A percentile compares a stretch with the other conserved stretches of the same genome.
These are phyloP conservation scores for Thymus quinquecostatus DNA, from an alignment of 257 asterid genomes.

Conservation along the genomic window DNA sequence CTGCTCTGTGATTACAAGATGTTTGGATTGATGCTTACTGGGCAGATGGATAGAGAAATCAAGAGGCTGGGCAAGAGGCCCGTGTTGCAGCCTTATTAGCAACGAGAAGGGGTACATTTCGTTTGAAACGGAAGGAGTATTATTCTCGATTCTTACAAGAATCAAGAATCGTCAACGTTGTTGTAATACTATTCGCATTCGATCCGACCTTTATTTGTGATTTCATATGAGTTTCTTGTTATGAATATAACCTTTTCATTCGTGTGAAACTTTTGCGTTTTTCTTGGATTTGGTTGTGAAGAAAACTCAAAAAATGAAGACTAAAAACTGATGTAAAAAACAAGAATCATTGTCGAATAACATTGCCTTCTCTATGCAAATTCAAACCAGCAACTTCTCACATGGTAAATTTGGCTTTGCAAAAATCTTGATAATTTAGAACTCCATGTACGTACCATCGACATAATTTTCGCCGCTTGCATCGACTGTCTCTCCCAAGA, in stretches of 20 bases:
- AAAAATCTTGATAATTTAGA: slow-evolving; percentile 36
- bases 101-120: too few species aligned
- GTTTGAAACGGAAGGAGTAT: too few species aligned
- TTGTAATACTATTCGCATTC: slow-evolving; percentile 33
- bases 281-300: slow-evolving; percentile 5
- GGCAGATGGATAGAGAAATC: slow-evolving; percentile 93
- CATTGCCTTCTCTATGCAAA: slow-evolving; percentile 27
- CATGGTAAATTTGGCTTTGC: slow-evolving; percentile 13
- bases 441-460: slow-evolving; percentile 18
- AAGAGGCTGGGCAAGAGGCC: slow-evolving; percentile 89
- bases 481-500: slow-evolving; percentile 22
- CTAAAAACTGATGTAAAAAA: background rate
- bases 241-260: background rate
- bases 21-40: slow-evolving; percentile 97
- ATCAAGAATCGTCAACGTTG: slow-evolving; percentile 1
- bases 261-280: slow-evolving; percentile 5
- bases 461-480: slow-evolving; percentile 5
- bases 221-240: slow-evolving; percentile 21
- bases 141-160: too few species aligned
- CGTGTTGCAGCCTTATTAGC: slow-evolving; percentile 63
- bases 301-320: background rate
- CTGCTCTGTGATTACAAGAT: slow-evolving; percentile 87
- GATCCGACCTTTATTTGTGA: slow-evolving; percentile 1
- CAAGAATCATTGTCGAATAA: background rate
- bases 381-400: slow-evolving; percentile 8